Base-by-base conservation (phyloP, 257 asterid species). In the Gardenia jasminoides region DNA sequence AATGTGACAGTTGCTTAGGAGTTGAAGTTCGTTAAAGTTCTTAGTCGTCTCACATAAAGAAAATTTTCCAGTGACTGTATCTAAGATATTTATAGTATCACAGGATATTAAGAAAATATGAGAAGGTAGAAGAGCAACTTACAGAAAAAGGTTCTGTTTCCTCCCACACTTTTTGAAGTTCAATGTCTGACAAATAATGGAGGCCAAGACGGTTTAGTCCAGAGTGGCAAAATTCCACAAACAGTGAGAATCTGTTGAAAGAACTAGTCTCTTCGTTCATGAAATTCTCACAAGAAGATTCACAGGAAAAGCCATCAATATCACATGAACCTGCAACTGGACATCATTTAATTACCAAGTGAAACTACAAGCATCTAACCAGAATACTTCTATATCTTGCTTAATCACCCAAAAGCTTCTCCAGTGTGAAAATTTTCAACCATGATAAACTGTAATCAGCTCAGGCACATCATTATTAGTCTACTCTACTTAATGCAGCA, bases 141-240 rank as follows among this genome's bases (percentile, higher is more conserved):
- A 94, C 99, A 50, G 82, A 68, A 79, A 82, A 93, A 54, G 85
- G 88, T 85, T 89, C 85, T 26, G 90, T 84, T 85, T 91, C 90
- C 78, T 85, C 82, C 99, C 99, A 94, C 65, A 88, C 65, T 79
- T 75, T 82, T 67, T 81, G 79, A 76, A 89, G 86, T 68, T 87
- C 90, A 75, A 86, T 86, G 56, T 91, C 91, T 72, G 83, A 83
- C 44, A 82, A 83, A 80, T 75, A 82, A 81, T 77, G 83, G 78
- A 91, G 89, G 79, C 88, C 91, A 79, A 93, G 94, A 78, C 94
- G 90, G 65, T 74, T 78, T 77, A 93, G 84, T 78, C 94, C 97
- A 67, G 97, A 89, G 67, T 81, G 81, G 85, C 97, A 87, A 85
- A 88, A 95, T 78, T 89, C 85, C 78, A 82, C 76, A 83, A 95